Conservation (phyloP, 805 yeast genomes). For the Diddensiella santjacobensis region DNA sequence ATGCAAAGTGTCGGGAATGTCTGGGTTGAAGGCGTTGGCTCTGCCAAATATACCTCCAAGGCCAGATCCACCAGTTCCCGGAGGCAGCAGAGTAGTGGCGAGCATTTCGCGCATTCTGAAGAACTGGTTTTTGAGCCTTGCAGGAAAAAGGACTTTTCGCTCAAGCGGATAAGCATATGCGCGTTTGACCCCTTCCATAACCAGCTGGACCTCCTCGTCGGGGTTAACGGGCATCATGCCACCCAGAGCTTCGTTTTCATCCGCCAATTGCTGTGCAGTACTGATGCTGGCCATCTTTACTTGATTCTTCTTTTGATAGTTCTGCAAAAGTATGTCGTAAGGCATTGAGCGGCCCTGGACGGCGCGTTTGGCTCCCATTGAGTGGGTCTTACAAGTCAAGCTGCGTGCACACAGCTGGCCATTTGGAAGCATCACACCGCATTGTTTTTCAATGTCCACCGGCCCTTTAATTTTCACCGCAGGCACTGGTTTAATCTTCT, state of each 20-base stretch:
- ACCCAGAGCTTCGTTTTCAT: slow-evolving; percentile 32
- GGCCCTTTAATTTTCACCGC: slow-evolving; percentile 66
- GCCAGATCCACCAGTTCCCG: slow-evolving; percentile 49
- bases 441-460: slow-evolving; percentile 87
- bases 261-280: slow-evolving; percentile 37
- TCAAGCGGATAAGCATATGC: slow-evolving; percentile 59
- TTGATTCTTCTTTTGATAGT: slow-evolving; percentile 89
- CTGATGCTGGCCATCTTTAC: slow-evolving; percentile 64
- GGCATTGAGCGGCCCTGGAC: slow-evolving; percentile 92
- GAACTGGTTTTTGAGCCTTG: slow-evolving; percentile 65
- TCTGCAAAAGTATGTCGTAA: slow-evolving; percentile 80
- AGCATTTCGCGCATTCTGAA: slow-evolving; percentile 91
- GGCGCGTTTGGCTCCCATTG: slow-evolving; percentile 97
- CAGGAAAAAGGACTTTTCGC: slow-evolving; percentile 64
- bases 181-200: slow-evolving; percentile 80
- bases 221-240: slow-evolving; percentile 54
- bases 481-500: slow-evolving; percentile 20
- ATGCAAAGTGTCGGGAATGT: slow-evolving; percentile 52
- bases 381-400: slow-evolving; percentile 93
- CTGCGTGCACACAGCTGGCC: slow-evolving; percentile 98
- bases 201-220: slow-evolving; percentile 90
- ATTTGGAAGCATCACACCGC: slow-evolving; percentile 90
- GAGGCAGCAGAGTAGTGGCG: slow-evolving; percentile 63
- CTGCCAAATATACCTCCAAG: slow-evolving; percentile 81
- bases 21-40: slow-evolving; percentile 70